These are phyloP conservation scores for Dactylorhiza incarnata DNA, from an alignment of 106 monocot genomes.

Conservation along the genomic window DNA sequence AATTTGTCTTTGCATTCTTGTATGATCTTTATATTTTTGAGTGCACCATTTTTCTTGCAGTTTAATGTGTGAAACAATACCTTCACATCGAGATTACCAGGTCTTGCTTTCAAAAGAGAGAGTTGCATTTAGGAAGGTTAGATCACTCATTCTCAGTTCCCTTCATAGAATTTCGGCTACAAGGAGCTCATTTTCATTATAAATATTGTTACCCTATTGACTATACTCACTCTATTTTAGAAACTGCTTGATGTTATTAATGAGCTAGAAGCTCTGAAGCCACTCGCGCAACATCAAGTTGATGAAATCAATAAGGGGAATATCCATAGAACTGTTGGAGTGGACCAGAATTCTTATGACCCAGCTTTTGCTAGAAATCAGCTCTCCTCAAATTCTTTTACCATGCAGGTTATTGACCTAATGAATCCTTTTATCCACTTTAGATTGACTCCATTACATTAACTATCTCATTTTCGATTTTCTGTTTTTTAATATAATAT, in stretches of 20 bases:
- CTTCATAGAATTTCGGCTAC: neutral
- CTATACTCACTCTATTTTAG: constrained; percentile 27
- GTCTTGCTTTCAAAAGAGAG: constrained; percentile 53
- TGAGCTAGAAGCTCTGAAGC: constrained; percentile 89
- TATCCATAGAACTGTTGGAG: constrained; percentile 18
- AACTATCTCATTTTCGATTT: neutral
- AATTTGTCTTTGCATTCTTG: neutral
- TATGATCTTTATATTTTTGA: neutral
- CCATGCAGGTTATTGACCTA: constrained; percentile 46
- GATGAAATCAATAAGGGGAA: constrained; percentile 51
- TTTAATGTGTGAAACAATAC: constrained; percentile 88
- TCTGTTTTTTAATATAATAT: neutral
- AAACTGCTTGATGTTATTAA: constrained; percentile 67
- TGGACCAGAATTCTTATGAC: constrained; percentile 15
- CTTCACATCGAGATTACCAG: constrained; percentile 83
- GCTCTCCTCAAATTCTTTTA: constrained; percentile 13
- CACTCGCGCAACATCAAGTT: constrained; percentile 55
- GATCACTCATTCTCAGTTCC: neutral
- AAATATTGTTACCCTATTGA: constrained; percentile 9
- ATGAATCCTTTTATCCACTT: neutral
- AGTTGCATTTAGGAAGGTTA: constrained; percentile 58
- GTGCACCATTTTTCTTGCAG: constrained; percentile 27
- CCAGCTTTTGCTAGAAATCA: constrained; percentile 27
- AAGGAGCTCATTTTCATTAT: neutral
- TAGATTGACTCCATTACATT: neutral